phyloP scores from a whole-genome alignment of 345 rosid species.

The Physaria fendleri region DNA sequence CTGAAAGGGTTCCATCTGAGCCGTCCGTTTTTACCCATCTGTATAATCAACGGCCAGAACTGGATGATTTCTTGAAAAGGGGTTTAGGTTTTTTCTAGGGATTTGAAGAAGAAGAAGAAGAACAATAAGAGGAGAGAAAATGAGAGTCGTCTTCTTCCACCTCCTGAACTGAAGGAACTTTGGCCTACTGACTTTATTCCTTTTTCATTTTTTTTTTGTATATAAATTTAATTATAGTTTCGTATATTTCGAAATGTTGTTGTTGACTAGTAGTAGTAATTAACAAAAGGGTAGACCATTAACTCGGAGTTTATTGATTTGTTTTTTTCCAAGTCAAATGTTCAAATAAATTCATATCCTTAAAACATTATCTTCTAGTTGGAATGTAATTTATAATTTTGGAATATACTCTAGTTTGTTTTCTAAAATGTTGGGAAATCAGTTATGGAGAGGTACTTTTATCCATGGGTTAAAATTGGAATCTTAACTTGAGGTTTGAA shows the following conservation, averaged over 20 bases:
- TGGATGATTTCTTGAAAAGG: background rate
- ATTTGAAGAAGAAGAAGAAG: background rate
- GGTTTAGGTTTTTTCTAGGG: background rate
- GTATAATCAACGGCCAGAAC: no score
- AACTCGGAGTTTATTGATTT: no score
- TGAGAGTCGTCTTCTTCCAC: constrained; percentile 24
- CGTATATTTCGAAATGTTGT: background rate
- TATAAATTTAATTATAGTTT: background rate
- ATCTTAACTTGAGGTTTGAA: no score
- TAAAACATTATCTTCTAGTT: background rate
- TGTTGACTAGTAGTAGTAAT: no score
- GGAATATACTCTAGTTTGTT: background rate
- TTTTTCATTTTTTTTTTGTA: background rate
- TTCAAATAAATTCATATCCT: background rate
- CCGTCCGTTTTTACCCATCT: background rate
- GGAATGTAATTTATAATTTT: background rate
- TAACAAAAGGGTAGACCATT: no score
- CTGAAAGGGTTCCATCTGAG: no score
- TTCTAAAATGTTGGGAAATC: background rate
- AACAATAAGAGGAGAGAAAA: background rate
- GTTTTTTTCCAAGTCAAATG: constrained; percentile 10
- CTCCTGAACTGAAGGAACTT: constrained; percentile 22
- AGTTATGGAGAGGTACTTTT: no score
- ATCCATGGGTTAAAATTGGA: no score
- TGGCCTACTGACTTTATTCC: constrained; percentile 13